phyloP scores from a whole-genome alignment of 2,329 filamentous ascomycete species.

The Graphilbum sp. region DNA sequence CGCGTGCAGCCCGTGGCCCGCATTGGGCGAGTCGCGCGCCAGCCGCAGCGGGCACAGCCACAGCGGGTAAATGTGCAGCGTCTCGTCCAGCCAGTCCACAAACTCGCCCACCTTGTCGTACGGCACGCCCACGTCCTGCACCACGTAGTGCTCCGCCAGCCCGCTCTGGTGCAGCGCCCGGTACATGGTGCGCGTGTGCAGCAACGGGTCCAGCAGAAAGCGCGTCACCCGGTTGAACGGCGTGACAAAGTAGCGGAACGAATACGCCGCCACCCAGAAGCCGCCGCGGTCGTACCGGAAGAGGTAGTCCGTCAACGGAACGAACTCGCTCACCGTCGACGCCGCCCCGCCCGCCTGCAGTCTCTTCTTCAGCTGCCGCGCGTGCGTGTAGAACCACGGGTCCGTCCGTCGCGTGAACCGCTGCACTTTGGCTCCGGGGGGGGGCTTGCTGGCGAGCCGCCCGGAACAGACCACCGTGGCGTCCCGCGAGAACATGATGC shows the following conservation, averaged over 20 bases:
- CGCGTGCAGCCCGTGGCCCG: conserved; percentile 29
- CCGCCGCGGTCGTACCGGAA: conserved; percentile 56
- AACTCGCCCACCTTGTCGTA: conserved; percentile 26
- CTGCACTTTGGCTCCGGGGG: conserved; percentile 16
- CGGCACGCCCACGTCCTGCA: conserved; percentile 46
- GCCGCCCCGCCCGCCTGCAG: conserved; percentile 10
- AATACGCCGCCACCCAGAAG: conserved; percentile 49
- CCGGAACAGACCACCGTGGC: conserved; percentile 46
- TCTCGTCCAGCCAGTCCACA: conserved; percentile 27
- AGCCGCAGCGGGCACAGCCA: conserved; percentile 39
- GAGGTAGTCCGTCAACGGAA: conserved; percentile 49
- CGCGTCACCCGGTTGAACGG: conserved; percentile 51
- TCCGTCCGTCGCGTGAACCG: conserved; percentile 43
- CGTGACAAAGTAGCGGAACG: conserved; percentile 46
- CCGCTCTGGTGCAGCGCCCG: conserved; percentile 46
- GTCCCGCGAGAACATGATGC: conserved; percentile 41
- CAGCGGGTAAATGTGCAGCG: conserved; percentile 33
- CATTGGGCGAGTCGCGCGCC: conserved; percentile 22
- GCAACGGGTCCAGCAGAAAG: conserved; percentile 41
- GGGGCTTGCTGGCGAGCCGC: conserved; percentile 31
- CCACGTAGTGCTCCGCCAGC: conserved; percentile 41
- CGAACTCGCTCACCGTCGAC: conserved; percentile 22
- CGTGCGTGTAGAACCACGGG: conserved; percentile 62
- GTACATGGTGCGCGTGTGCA: conserved; percentile 50
- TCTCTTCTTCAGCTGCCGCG: conserved; percentile 23